These are phyloP conservation scores for Xylaria curta DNA, from an alignment of 495 filamentous ascomycete genomes.

Conservation along the genomic window DNA sequence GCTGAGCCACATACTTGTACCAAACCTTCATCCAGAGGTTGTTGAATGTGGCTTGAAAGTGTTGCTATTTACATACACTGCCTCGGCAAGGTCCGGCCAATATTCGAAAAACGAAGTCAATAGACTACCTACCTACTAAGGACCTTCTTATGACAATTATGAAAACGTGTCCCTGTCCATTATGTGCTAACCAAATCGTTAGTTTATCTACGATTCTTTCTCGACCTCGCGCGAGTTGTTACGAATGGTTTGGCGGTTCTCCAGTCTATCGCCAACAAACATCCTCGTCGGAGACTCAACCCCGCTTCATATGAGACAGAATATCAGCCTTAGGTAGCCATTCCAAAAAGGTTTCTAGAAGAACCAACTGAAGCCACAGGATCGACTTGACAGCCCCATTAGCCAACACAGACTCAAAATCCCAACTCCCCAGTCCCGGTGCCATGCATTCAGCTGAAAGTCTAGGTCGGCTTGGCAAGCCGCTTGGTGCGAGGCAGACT, in stretches of 20 bases:
- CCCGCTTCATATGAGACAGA: neutral
- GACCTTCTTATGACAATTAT: neutral
- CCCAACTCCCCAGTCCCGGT: neutral
- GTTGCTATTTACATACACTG: no score
- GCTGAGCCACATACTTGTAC: neutral
- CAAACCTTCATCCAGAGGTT: no score
- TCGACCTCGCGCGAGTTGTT: neutral
- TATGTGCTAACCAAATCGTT: neutral
- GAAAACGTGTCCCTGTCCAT: neutral
- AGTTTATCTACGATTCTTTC: neutral
- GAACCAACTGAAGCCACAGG: neutral
- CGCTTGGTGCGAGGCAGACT: neutral
- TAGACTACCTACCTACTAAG: neutral
- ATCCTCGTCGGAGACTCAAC: neutral
- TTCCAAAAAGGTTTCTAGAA: neutral
- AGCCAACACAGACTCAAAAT: neutral
- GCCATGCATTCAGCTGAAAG: conserved; percentile 23
- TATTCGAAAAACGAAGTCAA: neutral
- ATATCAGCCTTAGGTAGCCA: neutral
- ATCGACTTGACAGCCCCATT: neutral
- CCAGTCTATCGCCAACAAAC: neutral
- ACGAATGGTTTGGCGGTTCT: neutral
- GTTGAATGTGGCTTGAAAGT: no score
- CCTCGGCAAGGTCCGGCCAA: neutral
- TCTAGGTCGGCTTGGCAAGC: conserved; percentile 20